Evolutionary conservation across 2,329 filamentous ascomycete species (phyloP).

Genomic region (Hypoxylon rubiginosum): DNA sequence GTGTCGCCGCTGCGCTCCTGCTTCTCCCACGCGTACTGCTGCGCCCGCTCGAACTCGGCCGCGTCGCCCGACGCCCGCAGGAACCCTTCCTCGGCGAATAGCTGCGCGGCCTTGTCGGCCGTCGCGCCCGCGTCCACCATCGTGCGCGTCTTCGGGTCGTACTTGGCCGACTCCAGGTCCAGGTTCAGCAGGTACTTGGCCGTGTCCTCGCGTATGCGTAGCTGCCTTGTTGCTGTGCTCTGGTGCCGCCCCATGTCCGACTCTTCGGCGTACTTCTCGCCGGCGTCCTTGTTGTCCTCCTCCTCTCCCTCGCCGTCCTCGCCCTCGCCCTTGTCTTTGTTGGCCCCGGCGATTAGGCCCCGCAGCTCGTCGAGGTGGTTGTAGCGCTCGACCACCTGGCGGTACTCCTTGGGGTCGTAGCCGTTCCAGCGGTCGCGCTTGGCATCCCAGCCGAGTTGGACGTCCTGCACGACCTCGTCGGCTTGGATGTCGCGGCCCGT

Average conservation of each 20-base stretch:
- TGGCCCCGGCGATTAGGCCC: slow-evolving; percentile 61
- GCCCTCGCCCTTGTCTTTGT: too few species aligned
- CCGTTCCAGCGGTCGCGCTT: slow-evolving; percentile 98
- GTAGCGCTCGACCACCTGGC: slow-evolving; percentile 88
- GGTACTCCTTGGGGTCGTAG: slow-evolving; percentile 91
- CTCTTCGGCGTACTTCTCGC: slow-evolving; percentile 89
- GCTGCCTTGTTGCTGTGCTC: slow-evolving; percentile 88
- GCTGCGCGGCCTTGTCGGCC: slow-evolving; percentile 80
- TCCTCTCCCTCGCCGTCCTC: slow-evolving; percentile 64
- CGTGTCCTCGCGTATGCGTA: slow-evolving; percentile 94
- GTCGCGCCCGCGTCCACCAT: slow-evolving; percentile 89
- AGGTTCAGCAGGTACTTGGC: slow-evolving; percentile 96
- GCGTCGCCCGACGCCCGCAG: slow-evolving; percentile 91
- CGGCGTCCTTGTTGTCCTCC: slow-evolving; percentile 67
- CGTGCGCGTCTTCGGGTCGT: slow-evolving; percentile 94
- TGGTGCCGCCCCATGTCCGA: slow-evolving; percentile 97
- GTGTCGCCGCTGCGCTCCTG: slow-evolving; percentile 86
- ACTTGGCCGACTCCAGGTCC: slow-evolving; percentile 95
- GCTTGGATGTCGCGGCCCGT: slow-evolving; percentile 94
- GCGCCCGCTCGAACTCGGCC: slow-evolving; percentile 89
- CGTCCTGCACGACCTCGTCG: slow-evolving; percentile 87
- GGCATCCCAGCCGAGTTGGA: slow-evolving; percentile 93
- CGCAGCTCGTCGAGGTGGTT: slow-evolving; percentile 84
- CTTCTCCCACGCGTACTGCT: slow-evolving; percentile 93
- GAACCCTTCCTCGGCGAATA: slow-evolving; percentile 95